Evolutionary conservation across 1,284 basidiomycete genomes (phyloP).

Genomic region (Exsudoporus floridanus): DNA sequence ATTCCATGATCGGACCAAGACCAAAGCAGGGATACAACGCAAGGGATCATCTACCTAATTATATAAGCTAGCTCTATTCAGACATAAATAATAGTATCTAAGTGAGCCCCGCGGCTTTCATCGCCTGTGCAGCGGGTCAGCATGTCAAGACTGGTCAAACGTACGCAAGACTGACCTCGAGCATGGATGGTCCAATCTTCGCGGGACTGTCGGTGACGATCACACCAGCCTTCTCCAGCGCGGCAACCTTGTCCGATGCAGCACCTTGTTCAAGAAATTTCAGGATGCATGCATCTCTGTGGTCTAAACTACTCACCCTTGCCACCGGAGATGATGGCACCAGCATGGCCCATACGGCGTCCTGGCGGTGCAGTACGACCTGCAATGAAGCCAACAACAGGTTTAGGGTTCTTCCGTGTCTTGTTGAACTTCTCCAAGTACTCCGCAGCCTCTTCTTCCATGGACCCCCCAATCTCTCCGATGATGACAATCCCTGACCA

Average conservation of each 20-base stretch:
- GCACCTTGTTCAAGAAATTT: slow-evolving; percentile 53
- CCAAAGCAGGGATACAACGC: not conserved
- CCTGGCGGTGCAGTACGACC: slow-evolving; percentile 97
- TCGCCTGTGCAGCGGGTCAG: slow-evolving; percentile 51
- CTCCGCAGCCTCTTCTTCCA: slow-evolving; percentile 99
- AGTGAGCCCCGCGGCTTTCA: slow-evolving; percentile 81
- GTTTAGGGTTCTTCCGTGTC: slow-evolving; percentile 84
- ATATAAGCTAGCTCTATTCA: slow-evolving; percentile 26
- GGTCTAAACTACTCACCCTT: slow-evolving; percentile 61
- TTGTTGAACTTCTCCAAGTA: slow-evolving; percentile 94
- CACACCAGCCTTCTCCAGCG: slow-evolving; percentile 91
- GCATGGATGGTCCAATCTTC: slow-evolving; percentile 85
- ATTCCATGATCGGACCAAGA: slow-evolving; percentile 18
- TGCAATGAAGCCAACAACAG: slow-evolving; percentile 97
- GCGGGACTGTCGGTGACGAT: slow-evolving; percentile 97
- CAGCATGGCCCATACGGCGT: slow-evolving; percentile 97
- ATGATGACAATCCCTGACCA: slow-evolving; percentile 89
- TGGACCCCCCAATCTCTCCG: slow-evolving; percentile 98
- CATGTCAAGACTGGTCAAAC: not conserved
- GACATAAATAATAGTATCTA: slow-evolving; percentile 40
- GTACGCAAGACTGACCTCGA: slow-evolving; percentile 57
- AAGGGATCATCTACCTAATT: slow-evolving; percentile 20
- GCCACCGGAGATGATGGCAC: slow-evolving; percentile 97
- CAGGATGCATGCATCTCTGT: not conserved
- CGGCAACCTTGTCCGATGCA: slow-evolving; percentile 93